phyloP scores from a whole-genome alignment of 306 rosid species.

The Adenanthera pavonina region DNA sequence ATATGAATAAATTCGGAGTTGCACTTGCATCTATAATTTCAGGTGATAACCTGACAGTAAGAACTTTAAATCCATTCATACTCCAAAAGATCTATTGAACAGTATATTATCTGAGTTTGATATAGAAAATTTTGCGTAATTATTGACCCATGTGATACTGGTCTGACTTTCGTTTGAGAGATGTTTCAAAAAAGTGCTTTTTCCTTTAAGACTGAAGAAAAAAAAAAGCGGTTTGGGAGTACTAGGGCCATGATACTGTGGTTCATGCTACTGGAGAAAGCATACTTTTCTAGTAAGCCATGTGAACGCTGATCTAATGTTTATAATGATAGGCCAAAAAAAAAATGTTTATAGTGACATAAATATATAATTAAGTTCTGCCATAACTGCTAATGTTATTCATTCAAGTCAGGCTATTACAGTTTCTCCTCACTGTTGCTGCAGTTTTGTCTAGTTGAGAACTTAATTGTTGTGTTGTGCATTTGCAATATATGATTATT shows the following conservation, averaged over 20 bases:
- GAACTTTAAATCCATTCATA: not conserved
- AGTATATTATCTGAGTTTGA: not conserved
- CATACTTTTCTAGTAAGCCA: slow-evolving; percentile 15
- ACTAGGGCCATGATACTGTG: not conserved
- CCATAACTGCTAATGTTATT: not conserved
- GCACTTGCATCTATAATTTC: slow-evolving; percentile 2
- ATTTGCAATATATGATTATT: slow-evolving; percentile 10
- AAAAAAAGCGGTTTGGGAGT: not conserved
- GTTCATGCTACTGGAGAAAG: not conserved
- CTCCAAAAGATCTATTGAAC: not conserved
- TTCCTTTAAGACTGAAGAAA: not conserved
- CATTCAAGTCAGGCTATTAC: slow-evolving; percentile 19
- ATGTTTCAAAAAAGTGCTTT: not conserved
- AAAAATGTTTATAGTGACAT: not conserved
- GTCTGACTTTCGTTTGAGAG: not conserved
- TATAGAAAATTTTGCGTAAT: not conserved
- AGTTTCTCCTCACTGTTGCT: slow-evolving; percentile 24
- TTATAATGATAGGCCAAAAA: slow-evolving; percentile 6
- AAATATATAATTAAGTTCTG: not conserved
- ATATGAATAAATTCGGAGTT: not conserved
- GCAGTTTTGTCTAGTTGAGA: slow-evolving; percentile 29
- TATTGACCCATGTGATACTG: not conserved
- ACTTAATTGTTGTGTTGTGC: not conserved
- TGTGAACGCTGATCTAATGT: slow-evolving; percentile 15
- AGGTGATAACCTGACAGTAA: not conserved